Conservation (phyloP, 176 grass and related monocot genomes). For the Triticum timopheevii region DNA sequence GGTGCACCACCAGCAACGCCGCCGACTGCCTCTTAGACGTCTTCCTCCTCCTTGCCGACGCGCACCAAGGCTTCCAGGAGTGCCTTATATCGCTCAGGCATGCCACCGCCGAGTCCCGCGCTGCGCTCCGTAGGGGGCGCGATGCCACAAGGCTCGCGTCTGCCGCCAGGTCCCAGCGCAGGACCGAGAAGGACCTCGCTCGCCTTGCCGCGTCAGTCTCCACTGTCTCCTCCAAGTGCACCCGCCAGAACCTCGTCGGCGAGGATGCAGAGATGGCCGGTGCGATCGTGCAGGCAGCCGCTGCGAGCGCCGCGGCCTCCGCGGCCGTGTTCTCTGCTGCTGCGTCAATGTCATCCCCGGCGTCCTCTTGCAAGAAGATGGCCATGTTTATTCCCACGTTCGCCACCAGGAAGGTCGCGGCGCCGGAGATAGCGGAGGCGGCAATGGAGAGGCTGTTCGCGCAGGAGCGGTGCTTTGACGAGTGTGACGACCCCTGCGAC, state of each 20-base stretch:
- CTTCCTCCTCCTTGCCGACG: conserved; percentile 61
- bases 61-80: conserved; percentile 39
- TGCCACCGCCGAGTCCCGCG: not conserved
- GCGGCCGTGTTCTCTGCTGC: conserved; percentile 18
- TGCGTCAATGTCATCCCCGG: not conserved
- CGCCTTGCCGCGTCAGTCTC: not conserved
- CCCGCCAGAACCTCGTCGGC: not conserved
- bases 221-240: not conserved
- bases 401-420: conserved; percentile 5
- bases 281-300: conserved; percentile 25
- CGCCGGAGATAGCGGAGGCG: not conserved
- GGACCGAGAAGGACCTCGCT: conserved; percentile 31
- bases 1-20: not conserved
- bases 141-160: not conserved
- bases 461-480: conserved; percentile 21
- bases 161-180: conserved; percentile 15
- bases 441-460: conserved; percentile 10
- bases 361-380: not conserved
- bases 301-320: conserved; percentile 3
- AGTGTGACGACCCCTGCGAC: conserved; percentile 33
- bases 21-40: conserved; percentile 21
- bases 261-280: conserved; percentile 33
- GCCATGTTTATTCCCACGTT: not conserved
- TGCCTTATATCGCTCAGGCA: not conserved
- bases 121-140: conserved; percentile 25